Base-by-base conservation (phyloP, 306 rosid species). In the Rosa lucieae region DNA sequence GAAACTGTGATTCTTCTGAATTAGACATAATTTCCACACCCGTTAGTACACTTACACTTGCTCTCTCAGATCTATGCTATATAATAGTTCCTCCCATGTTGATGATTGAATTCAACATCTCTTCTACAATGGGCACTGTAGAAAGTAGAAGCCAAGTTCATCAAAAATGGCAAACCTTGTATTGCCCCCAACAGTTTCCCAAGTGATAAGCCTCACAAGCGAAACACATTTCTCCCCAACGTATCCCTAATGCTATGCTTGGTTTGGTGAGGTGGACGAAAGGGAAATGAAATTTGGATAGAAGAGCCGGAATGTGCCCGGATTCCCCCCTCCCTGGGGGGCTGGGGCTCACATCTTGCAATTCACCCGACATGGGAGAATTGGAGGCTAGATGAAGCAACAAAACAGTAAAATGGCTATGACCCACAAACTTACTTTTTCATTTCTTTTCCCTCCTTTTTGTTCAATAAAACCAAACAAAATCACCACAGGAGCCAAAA, bases 381-480 rank as follows among this genome's bases (percentile, higher is more conserved):
- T 37, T 73, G 48, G 37, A n/a, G 67, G 67, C 56, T 47, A 15
- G 13, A 51, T 52, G 76, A 37, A 39, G 77, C 39, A 23, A 8
- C n/a, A n/a, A 6, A 6, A 37, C 6, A 48, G 3, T 8, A 4
- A n/a, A 20, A 7, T 23, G 66, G n/a, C 63, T 51, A 35, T 6
- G 53, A 42, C 55, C 69, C 69, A 74, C 9, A 1, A 74, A 5
- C 29, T 26, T 20, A 37, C 53, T 74, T 37, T 23, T 72, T 51
- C 3, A 39, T 12, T 8, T 6, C 5, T 11, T 74, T 55, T 13
- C 40, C 68, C 43, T 9, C 70, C 78, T 18, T 55, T 73, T 39
- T n/a, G 37, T 74, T 37, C 10, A 75, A 75, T 9, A 61, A 75
- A 74, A 74, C 56, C 43, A 42, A 59, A 59, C 69, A 44, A 59